Conservation (phyloP, 139 green algal genomes). For the Chlorella sp. region DNA sequence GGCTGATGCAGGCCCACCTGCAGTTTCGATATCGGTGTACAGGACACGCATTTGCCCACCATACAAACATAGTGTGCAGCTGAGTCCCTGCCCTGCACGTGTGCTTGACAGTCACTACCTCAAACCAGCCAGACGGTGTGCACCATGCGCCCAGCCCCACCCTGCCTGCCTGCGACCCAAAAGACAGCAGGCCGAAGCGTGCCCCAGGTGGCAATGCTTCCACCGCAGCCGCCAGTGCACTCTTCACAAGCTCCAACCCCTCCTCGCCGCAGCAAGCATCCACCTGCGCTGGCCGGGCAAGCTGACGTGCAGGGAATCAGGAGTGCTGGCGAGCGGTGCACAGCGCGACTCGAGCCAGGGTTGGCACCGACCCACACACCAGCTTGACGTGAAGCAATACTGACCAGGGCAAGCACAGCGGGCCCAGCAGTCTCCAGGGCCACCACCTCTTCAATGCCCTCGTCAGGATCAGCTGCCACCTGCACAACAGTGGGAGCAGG, state of each 20-base stretch:
- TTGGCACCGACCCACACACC: neutral
- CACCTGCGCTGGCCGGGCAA: constrained; percentile 52
- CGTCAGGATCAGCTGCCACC: constrained; percentile 4
- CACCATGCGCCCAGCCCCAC: neutral
- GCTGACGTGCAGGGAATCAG: neutral
- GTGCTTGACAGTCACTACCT: too few relatives aligned
- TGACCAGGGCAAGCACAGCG: constrained; percentile 43
- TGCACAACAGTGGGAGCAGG: too few relatives aligned
- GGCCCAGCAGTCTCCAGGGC: constrained; percentile 10
- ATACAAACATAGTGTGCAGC: too few relatives aligned
- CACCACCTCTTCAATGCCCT: constrained; percentile 28
- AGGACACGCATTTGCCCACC: too few relatives aligned
- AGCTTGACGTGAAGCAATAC: neutral
- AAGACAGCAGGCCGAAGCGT: constrained; percentile 76
- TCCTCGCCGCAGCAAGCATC: constrained; percentile 57
- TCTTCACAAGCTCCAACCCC: constrained; percentile 79
- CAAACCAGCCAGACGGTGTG: neutral
- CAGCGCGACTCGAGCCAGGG: too few relatives aligned
- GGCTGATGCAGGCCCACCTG: constrained; percentile 76
- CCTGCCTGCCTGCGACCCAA: constrained; percentile 60
- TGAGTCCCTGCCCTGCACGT: too few relatives aligned
- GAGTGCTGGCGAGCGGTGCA: neutral
- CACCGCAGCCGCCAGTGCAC: constrained; percentile 76
- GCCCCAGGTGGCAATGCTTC: constrained; percentile 79
- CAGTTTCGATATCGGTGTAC: neutral